phyloP scores from a whole-genome alignment of 805 yeast species.

The Candida takata region DNA sequence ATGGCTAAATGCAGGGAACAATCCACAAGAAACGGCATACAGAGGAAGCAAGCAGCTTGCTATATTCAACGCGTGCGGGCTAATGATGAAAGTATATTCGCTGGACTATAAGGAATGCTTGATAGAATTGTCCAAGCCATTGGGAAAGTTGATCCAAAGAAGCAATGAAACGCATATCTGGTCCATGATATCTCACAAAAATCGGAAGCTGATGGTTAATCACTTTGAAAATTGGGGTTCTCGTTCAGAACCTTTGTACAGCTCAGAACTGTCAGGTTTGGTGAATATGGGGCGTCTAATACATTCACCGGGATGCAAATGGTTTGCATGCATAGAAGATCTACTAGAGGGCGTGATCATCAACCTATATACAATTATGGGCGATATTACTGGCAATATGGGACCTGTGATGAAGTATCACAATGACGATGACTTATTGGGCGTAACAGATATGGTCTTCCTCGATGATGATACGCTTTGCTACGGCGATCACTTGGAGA shows the following conservation, averaged over 20 bases:
- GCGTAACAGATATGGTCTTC: conserved; percentile 5
- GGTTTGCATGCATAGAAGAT: conserved; percentile 10
- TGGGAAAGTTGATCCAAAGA: conserved; percentile 4
- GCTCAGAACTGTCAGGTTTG: conserved; percentile 4
- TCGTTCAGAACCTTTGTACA: conserved; percentile 1
- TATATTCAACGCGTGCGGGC: conserved; percentile 8
- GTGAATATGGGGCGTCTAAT: neutral
- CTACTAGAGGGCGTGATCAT: conserved; percentile 4
- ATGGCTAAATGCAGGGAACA: conserved; percentile 9
- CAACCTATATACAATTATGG: conserved; percentile 8
- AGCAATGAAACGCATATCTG: neutral
- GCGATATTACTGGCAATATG: conserved; percentile 3
- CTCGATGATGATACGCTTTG: conserved; percentile 10
- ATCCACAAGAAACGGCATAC: conserved; percentile 14
- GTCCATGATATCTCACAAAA: conserved; percentile 1
- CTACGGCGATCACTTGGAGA: conserved; percentile 14
- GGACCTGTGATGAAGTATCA: conserved; percentile 7
- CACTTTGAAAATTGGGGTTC: conserved; percentile 6
- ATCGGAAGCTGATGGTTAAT: neutral
- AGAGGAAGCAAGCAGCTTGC: conserved; percentile 13
- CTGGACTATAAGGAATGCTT: conserved; percentile 6
- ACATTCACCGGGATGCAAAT: conserved; percentile 5
- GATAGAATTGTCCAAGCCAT: conserved; percentile 13
- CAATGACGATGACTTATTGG: conserved; percentile 9
- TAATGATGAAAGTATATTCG: conserved; percentile 11